Evolutionary conservation across 345 rosid genomes (phyloP), one percentile per base, ranked within the genome.

Genomic region (Ceriops zippeliana): DNA sequence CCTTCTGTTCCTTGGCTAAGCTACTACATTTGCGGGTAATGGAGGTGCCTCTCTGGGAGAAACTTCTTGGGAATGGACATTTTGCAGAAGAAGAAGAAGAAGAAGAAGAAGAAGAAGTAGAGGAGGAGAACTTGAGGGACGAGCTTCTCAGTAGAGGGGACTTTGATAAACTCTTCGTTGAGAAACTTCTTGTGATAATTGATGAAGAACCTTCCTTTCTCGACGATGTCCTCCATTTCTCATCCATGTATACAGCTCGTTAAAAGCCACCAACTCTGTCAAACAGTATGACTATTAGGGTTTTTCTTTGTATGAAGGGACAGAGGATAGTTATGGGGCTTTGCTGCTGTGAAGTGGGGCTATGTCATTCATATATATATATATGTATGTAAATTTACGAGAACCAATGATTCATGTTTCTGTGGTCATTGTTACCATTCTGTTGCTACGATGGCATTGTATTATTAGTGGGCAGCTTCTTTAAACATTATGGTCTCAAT

Each of bases 1-100:
- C 90, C 82, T 93, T 93, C 72, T 93, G 95, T 71, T 93, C 98
- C 79, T 93, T 91, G 65, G 98, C 98, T 74, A 93, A 65, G 87
- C 84, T 88, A 76, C 89, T 91, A 58, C 90, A 93, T 73, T 91
- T 93, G 30, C 81, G 83, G 9, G 93, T 69, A 71, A 88, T 84
- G 42, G 91, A 85, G 13, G 96, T 51, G 61, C 73, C 72, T 76
- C 85, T 90, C 21, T 87, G 88, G 42, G 86, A 89, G 74, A 1
- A 70, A 70, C 85, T 86, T 73, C 87, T 80, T 24, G 60, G 89
- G 51, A 80, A 76, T 17, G 76, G 61, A 51, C 73, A 81, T 68
- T 85, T 84, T 31, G 84, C 81, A 70, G 91, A 83, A 17, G 90
- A 81, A 27, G 81, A 35, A 7, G 26, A 24, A 24, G 26, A 24